Conservation (phyloP, 257 asterid genomes). For the Vinca minor region DNA sequence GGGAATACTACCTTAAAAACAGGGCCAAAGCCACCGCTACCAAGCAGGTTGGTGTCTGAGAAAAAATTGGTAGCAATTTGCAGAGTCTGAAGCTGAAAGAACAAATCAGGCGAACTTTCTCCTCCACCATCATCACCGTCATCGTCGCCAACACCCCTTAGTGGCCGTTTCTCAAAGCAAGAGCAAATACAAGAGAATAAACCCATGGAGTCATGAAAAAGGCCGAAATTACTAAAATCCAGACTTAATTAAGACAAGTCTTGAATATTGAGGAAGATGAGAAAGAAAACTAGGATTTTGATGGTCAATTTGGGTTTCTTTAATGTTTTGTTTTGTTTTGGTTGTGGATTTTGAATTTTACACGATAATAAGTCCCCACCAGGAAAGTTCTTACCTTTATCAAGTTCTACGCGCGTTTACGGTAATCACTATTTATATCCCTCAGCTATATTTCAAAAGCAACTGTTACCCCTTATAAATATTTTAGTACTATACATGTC, state of each 20-base stretch:
- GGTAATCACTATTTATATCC: too few species aligned
- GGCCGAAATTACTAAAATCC: not conserved
- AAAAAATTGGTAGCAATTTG: constrained; percentile 76
- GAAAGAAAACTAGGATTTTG: too few species aligned
- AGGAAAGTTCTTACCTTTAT: too few species aligned
- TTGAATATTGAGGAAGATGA: too few species aligned
- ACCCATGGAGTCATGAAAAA: constrained; percentile 36
- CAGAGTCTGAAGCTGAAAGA: constrained; percentile 52
- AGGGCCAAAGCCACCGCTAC: constrained; percentile 87
- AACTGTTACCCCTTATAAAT: too few species aligned
- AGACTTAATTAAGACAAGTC: not conserved
- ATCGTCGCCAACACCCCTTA: constrained; percentile 11
- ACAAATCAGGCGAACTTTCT: constrained; percentile 33
- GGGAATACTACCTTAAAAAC: constrained; percentile 46
- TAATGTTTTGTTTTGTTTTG: too few species aligned
- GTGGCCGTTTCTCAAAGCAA: constrained; percentile 36
- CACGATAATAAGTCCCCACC: too few species aligned
- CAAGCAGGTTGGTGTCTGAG: constrained; percentile 65
- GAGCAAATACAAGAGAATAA: constrained; percentile 30
- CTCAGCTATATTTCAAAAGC: too few species aligned
- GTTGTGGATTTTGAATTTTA: too few species aligned
- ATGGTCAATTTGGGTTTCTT: too few species aligned
- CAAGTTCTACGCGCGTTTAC: too few species aligned
- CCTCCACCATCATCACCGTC: constrained; percentile 27
- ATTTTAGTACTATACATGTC: too few species aligned